Evolutionary conservation across 2,329 filamentous ascomycete genomes (phyloP), one percentile per base, ranked within the genome.

Genomic region (Microcyclospora tardicrescens): DNA sequence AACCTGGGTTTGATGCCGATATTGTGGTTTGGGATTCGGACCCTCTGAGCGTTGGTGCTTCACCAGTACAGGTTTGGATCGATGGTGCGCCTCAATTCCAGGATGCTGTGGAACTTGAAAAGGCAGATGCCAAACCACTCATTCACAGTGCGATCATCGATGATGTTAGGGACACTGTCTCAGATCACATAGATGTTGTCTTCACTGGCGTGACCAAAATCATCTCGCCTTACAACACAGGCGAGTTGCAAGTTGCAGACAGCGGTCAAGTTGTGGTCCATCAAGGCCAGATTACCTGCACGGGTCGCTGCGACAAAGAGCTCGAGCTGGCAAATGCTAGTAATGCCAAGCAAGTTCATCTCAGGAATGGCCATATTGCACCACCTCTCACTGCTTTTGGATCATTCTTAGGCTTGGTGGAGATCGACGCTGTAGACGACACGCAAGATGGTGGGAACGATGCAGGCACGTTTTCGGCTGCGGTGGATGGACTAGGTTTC

Each of bases 321-420:
- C 49, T 72, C 2, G 47, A 57, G 4, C 52, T 57, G 0, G 63
- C 67, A 2, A 44, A 53, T 3, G 46, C 51, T 2, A 47, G 56
- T 2, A 59, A 59, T 5, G 51, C 54, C 39, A 58, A 59, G 34
- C 52, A 63, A 2, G 55, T 81, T 16, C 39, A 61, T 6, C 64
- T 82, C 5, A 50, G 64, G 14, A 67, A 81, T 45, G 79, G 78
- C 1, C 67, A 80, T 49, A 50, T 81, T n/a, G 70, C 72, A 5
- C 64, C 69, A 5, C 65, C 75, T 0, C 69, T 81, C 43, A 77
- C 73, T 2, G 73, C 72, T 2, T 73, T 80, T 24, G 76, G 71
- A 1, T 72, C 74, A 3, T 62, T 62, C 1, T 59, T 83, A 0
- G 79, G 79, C 1, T 65, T 83, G 6, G 72, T 72, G 44, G 77